These are phyloP conservation scores for Buddleja alternifolia DNA, from an alignment of 257 asterid genomes.

Conservation along the genomic window DNA sequence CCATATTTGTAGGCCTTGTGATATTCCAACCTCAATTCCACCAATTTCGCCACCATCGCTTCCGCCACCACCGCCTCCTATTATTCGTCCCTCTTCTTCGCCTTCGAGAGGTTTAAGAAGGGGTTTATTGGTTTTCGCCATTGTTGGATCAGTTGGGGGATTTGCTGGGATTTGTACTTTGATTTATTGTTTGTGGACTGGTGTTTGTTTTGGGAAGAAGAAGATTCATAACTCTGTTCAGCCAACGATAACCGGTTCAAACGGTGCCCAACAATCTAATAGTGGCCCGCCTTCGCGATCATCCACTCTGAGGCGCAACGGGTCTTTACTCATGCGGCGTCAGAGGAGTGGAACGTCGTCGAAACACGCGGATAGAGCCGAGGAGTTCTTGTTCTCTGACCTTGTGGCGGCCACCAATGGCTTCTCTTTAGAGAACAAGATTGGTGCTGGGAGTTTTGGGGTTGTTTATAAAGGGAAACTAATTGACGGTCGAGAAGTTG, in stretches of 20 bases:
- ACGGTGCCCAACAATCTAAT: constrained; percentile 40
- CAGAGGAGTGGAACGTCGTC: constrained; percentile 88
- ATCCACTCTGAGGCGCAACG: constrained; percentile 78
- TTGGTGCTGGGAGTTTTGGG: constrained; percentile 90
- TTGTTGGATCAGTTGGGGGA: constrained; percentile 75
- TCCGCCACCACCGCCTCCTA: constrained; percentile 16
- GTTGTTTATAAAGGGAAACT: constrained; percentile 76
- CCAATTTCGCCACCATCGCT: constrained; percentile 18
- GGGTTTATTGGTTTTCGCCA: constrained; percentile 64
- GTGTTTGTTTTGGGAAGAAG: constrained; percentile 78
- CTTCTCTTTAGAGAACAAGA: constrained; percentile 69
- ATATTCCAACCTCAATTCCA: constrained; percentile 33
- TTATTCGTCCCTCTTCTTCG: constrained; percentile 27
- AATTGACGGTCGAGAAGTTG: constrained; percentile 74
- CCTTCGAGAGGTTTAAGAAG: constrained; percentile 42
- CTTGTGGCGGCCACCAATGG: constrained; percentile 63
- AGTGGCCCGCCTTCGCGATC: constrained; percentile 72
- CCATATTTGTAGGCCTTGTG: constrained; percentile 76
- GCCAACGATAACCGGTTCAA: constrained; percentile 55
- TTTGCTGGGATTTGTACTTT: constrained; percentile 63
- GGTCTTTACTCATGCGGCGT: constrained; percentile 80
- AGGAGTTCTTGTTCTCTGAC: constrained; percentile 67
- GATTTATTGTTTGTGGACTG: constrained; percentile 66
- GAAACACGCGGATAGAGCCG: constrained; percentile 66
- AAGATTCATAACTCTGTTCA: constrained; percentile 84